Base-by-base conservation (phyloP, 2,329 filamentous ascomycete species). In the Xylariaceae sp. region DNA sequence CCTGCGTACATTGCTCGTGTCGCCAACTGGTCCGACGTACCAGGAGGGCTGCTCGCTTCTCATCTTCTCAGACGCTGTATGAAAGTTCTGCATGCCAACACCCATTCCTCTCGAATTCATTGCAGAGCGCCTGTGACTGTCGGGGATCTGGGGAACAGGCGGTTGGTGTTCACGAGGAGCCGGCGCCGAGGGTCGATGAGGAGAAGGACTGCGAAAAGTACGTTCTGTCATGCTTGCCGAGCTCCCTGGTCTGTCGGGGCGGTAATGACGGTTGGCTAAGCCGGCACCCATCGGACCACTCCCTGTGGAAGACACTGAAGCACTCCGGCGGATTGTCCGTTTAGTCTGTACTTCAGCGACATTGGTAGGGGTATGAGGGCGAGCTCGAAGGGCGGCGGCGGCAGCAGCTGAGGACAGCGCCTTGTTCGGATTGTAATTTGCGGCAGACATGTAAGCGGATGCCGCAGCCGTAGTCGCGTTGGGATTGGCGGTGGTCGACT, bases 311-410 rank as follows among this genome's bases (percentile, higher is more conserved):
- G 88, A 88, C 40, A 81, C 72, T 0, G 91, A 95, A 48, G 79
- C 79, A 70, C 80, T 84, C 57, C 91, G 84, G 63, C 89, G 83
- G 56, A 83, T 70, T 67, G 87, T 92, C 67, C 92, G 87, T 75
- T 92, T 96, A 5, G 92, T 95, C 71, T 95, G 87, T 42, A 95
- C 83, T 66, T 90, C 84, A 68, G 84, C 86, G 53, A 96, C 86
- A 62, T 85, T 85, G 48, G 86, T 92, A 19, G 90, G 91, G 2
- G 88, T 85, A 48, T 85, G 85, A 9, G 89, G 86, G 62, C 88
- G 83, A 43, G 87, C 88, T 67, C 87, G 85, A 54, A 97, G 79
- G 44, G 92, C 92, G 26, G 91, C 85, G 15, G 90, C 91, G 6
- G 92, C 92, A 12, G 92, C 92, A 6, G 92, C 89, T 34, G 88